These are phyloP conservation scores for Phytophthora chlamydospora DNA, from an alignment of 352 stramenopile genomes.

Conservation along the genomic window DNA sequence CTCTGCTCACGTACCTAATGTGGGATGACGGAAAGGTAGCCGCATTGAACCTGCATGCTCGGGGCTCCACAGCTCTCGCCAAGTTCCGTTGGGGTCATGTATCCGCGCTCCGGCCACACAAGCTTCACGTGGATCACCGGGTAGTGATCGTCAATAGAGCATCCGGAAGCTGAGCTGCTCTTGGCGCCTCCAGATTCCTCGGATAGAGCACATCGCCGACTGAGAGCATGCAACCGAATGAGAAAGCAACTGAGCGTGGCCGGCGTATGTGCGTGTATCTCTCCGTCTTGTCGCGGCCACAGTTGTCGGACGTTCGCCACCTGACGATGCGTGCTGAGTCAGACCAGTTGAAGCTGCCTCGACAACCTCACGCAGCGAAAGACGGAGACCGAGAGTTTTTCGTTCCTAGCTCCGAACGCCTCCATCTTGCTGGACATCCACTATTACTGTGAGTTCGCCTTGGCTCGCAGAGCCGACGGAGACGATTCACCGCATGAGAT, in stretches of 20 bases:
- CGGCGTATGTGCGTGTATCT: no score
- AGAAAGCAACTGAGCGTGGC: neutral
- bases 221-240: slow-evolving; percentile 25
- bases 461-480: neutral
- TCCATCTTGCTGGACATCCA: slow-evolving; percentile 8
- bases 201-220: slow-evolving; percentile 15
- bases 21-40: slow-evolving; percentile 18
- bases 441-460: no score
- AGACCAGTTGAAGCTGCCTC: neutral
- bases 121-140: neutral
- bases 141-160: neutral
- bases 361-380: neutral
- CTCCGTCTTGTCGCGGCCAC: no score
- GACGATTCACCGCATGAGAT: slow-evolving; percentile 9
- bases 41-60: slow-evolving; percentile 4
- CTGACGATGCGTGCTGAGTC: no score
- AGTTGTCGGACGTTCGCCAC: no score
- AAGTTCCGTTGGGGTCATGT: neutral
- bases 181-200: neutral
- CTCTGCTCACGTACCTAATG: neutral
- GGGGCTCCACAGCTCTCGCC: neutral
- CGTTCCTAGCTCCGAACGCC: neutral
- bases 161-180: no score
- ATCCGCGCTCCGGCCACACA: neutral
- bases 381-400: neutral